Percentiles rank a stretch among this genome's conserved stretches.
phyloP scores from a whole-genome alignment of 257 asterid species.

The Scutellaria galericulata region DNA sequence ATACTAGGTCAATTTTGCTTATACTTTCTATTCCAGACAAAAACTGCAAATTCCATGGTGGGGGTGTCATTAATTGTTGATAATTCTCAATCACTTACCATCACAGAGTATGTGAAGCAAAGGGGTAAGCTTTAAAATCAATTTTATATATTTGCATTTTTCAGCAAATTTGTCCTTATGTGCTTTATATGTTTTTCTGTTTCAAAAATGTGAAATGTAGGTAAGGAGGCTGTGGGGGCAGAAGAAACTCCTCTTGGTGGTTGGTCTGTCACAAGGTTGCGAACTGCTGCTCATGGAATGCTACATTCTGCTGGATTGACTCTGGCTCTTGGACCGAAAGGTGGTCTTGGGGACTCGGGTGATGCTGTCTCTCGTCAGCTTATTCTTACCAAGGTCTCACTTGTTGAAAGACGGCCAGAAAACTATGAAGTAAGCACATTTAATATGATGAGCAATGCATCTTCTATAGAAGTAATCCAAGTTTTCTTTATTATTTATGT shows the following conservation, averaged over 20 bases:
- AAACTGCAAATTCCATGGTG: constrained; percentile 86
- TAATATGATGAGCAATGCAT: constrained; percentile 32
- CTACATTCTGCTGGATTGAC: constrained; percentile 73
- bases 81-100: constrained; percentile 71
- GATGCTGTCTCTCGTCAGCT: constrained; percentile 97
- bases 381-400: constrained; percentile 87
- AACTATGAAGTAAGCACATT: constrained; percentile 88
- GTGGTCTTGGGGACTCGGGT: constrained; percentile 94
- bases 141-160: constrained; percentile 17
- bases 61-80: constrained; percentile 82
- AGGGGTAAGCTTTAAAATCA: constrained; percentile 67
- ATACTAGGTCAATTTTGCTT: constrained; percentile 28
- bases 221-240: constrained; percentile 95
- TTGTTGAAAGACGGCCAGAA: constrained; percentile 96
- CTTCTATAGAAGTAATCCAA: constrained; percentile 25
- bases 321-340: constrained; percentile 92
- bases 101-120: constrained; percentile 72
- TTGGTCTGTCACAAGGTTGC: constrained; percentile 95
- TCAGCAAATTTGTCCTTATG: constrained; percentile 14
- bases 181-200: constrained; percentile 27
- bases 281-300: constrained; percentile 95
- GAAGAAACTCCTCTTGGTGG: constrained; percentile 95
- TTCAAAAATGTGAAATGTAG: constrained; percentile 50
- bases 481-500: not conserved
- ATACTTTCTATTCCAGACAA: constrained; percentile 63